phyloP scores from a whole-genome alignment of 139 green algal species.

The Picochlorum costavermella region DNA sequence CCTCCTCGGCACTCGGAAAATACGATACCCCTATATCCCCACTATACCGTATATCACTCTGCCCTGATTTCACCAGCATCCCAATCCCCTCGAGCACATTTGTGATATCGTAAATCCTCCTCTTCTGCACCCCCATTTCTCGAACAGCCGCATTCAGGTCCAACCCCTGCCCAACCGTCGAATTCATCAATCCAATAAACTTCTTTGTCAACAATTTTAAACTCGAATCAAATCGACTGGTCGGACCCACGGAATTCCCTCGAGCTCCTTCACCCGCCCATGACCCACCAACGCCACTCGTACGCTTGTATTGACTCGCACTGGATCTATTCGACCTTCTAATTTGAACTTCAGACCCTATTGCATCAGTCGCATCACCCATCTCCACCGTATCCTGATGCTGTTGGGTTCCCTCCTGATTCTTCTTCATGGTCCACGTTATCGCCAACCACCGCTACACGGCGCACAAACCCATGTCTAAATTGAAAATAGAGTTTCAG shows the following conservation, averaged over 20 bases:
- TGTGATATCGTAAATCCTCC: constrained; percentile 98
- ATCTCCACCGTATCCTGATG: too few species aligned
- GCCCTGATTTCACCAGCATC: constrained; percentile 87
- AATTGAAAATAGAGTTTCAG: too few species aligned
- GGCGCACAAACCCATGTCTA: too few species aligned
- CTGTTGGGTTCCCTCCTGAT: too few species aligned
- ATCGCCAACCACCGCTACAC: too few species aligned
- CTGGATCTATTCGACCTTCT: constrained; percentile 4
- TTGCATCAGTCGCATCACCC: too few species aligned
- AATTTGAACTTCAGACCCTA: too few species aligned
- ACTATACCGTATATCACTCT: constrained; percentile 68
- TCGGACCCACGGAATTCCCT: background rate
- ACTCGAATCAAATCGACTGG: constrained; percentile 64
- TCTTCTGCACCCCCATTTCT: constrained; percentile 72
- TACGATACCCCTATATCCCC: background rate
- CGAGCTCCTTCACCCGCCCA: too few species aligned
- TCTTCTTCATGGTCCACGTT: too few species aligned
- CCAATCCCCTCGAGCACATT: constrained; percentile 97
- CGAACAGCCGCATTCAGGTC: constrained; percentile 89
- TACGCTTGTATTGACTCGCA: constrained; percentile 8
- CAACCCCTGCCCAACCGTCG: constrained; percentile 58
- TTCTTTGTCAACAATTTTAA: constrained; percentile 86
- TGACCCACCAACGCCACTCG: background rate
- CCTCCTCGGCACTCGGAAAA: too few species aligned
- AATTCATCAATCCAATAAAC: constrained; percentile 78